Evolutionary conservation across 164 flowering plant species (phyloP).

Genomic region (Berberis thunbergii): DNA sequence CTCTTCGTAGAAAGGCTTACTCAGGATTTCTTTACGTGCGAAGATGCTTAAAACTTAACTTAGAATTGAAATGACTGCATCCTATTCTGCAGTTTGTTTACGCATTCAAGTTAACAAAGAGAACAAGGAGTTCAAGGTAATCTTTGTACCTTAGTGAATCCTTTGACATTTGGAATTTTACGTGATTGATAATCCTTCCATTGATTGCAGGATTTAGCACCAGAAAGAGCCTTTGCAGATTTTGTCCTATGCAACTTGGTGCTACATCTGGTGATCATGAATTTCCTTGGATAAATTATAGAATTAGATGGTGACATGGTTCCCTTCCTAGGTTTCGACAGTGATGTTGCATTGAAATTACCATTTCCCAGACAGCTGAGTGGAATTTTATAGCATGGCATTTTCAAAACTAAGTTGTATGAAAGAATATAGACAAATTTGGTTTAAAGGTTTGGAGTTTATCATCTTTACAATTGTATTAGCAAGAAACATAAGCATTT

Average conservation of each 20-base stretch:
- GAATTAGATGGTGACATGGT: neutral
- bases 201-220: conserved; percentile 73
- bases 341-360: too few species aligned
- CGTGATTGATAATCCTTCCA: neutral
- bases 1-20: neutral
- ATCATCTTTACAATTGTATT: too few species aligned
- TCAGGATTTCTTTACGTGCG: neutral
- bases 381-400: too few species aligned
- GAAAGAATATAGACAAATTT: too few species aligned
- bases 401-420: too few species aligned
- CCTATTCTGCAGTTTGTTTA: conserved; percentile 58
- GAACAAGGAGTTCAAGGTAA: conserved; percentile 99
- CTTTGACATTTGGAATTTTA: neutral
- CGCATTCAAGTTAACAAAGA: conserved; percentile 98
- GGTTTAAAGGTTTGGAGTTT: too few species aligned
- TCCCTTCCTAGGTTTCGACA: too few species aligned
- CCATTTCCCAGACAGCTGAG: too few species aligned
- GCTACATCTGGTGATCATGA: conserved; percentile 94
- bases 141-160: neutral
- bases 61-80: neutral
- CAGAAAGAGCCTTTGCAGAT: conserved; percentile 97
- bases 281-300: conserved; percentile 70
- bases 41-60: neutral
- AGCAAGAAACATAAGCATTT: too few species aligned
- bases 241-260: conserved; percentile 96